Percentiles rank a stretch among this genome's conserved stretches.
Conservation (phyloP, 768 basidiomycete genomes). For the Kwoniella sp. region DNA sequence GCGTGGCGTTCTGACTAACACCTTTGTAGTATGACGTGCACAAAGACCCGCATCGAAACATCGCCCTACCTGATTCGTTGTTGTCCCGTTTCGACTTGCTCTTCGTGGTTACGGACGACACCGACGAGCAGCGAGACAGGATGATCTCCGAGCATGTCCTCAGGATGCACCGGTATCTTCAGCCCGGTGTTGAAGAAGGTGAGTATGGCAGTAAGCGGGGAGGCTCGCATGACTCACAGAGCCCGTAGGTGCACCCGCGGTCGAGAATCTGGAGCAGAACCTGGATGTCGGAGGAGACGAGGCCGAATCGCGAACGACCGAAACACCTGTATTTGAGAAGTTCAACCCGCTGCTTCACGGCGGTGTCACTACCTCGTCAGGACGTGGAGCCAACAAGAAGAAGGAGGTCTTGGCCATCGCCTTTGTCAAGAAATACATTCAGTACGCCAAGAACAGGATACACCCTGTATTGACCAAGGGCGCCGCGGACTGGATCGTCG, state of each 20-base stretch:
- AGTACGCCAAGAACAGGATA: slow-evolving; percentile 87
- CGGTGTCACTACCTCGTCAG: slow-evolving; percentile 62
- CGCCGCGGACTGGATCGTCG: slow-evolving; percentile 88
- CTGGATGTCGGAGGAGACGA: slow-evolving; percentile 74
- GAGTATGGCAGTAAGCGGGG: slow-evolving; percentile 30
- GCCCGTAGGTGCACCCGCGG: slow-evolving; percentile 60
- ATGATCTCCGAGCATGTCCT: slow-evolving; percentile 96
- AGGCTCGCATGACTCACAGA: not conserved
- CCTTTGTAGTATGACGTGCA: slow-evolving; percentile 93
- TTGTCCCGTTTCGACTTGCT: slow-evolving; percentile 97
- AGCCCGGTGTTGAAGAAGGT: slow-evolving; percentile 94
- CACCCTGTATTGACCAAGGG: slow-evolving; percentile 83
- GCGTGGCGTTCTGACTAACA: too few relatives aligned
- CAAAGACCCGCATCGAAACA: slow-evolving; percentile 98
- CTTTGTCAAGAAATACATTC: slow-evolving; percentile 97
- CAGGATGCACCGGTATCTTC: slow-evolving; percentile 92
- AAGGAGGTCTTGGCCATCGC: slow-evolving; percentile 84
- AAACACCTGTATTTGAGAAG: slow-evolving; percentile 86
- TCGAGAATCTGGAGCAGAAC: slow-evolving; percentile 81
- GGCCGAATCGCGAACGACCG: slow-evolving; percentile 56
- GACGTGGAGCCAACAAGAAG: slow-evolving; percentile 57
- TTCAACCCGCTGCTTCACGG: slow-evolving; percentile 92
- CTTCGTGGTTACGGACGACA: slow-evolving; percentile 97
- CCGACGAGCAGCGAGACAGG: slow-evolving; percentile 88
- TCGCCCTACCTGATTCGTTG: slow-evolving; percentile 93